Evolutionary conservation across 1,284 basidiomycete species (phyloP).

Genomic region (Ustilago xerochloae): DNA sequence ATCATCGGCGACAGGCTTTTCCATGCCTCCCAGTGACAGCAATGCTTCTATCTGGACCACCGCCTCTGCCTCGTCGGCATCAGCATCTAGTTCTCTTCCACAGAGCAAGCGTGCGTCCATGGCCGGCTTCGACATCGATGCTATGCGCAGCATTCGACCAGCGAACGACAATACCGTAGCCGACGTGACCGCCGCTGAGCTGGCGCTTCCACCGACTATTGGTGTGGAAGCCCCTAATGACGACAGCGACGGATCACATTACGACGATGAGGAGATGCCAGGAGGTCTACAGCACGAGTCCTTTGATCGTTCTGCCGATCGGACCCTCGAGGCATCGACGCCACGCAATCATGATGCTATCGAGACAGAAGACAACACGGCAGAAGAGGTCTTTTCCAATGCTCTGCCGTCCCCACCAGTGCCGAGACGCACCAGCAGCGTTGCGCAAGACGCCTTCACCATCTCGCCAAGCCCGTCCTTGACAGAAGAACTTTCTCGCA

Average conservation of each 20-base stretch:
- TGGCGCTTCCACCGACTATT: conserved; percentile 9
- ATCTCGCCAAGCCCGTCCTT: conserved; percentile 28
- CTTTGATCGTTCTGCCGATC: conserved; percentile 19
- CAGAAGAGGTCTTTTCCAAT: conserved; percentile 19
- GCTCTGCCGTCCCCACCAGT: conserved; percentile 40
- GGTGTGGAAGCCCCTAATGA: conserved; percentile 13
- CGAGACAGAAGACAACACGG: background rate
- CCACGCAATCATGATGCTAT: background rate
- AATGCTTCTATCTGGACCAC: conserved; percentile 42
- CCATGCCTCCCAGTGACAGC: conserved; percentile 31
- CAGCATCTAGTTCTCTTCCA: conserved; percentile 8
- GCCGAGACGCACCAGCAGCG: conserved; percentile 38
- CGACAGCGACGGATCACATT: conserved; percentile 51
- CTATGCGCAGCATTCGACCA: conserved; percentile 29
- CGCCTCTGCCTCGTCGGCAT: conserved; percentile 31
- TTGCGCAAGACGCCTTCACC: conserved; percentile 22
- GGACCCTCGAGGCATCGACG: conserved; percentile 14
- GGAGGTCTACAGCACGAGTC: conserved; percentile 13
- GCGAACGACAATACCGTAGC: background rate
- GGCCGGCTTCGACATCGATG: conserved; percentile 38
- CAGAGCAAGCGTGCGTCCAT: conserved; percentile 43
- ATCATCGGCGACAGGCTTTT: conserved; percentile 2
- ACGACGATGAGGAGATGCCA: conserved; percentile 38
- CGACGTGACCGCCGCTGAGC: background rate
- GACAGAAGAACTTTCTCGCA: conserved; percentile 3